phyloP scores from a whole-genome alignment of 2,329 filamentous ascomycete genomes.

The Stromatinia cepivora region DNA sequence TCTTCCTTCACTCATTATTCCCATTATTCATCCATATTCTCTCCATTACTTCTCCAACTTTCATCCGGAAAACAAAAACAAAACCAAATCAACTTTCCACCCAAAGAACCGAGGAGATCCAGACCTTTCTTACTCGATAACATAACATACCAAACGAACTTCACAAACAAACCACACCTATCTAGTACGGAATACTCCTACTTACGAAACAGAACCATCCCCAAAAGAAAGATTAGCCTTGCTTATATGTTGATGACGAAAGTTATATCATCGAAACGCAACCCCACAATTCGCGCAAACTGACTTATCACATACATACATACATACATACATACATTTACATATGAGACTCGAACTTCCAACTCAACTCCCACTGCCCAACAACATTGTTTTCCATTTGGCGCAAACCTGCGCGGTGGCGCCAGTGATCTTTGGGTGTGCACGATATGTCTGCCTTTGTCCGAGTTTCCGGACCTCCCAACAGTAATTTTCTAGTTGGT shows the following conservation, averaged over 20 bases:
- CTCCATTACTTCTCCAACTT: not conserved
- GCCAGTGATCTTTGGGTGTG: slow-evolving; percentile 37
- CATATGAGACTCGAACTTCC: slow-evolving; percentile 24
- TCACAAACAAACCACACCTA: not conserved
- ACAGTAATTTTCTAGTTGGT: slow-evolving; percentile 93
- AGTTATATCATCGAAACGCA: slow-evolving; percentile 15
- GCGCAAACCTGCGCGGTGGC: slow-evolving; percentile 38
- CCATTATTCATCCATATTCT: not conserved
- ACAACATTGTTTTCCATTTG: slow-evolving; percentile 32
- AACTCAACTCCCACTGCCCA: slow-evolving; percentile 26
- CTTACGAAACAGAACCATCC: not conserved
- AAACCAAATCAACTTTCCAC: not conserved
- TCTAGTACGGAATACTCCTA: not conserved
- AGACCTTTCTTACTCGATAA: not conserved
- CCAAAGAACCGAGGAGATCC: not conserved
- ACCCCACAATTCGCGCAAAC: slow-evolving; percentile 22
- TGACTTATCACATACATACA: slow-evolving; percentile 20
- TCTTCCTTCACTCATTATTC: not conserved
- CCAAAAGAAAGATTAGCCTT: slow-evolving; percentile 34
- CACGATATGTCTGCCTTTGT: slow-evolving; percentile 74
- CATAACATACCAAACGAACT: not conserved
- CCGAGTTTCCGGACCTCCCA: slow-evolving; percentile 94
- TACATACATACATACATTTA: slow-evolving; percentile 25
- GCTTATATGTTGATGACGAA: slow-evolving; percentile 36
- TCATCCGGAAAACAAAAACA: not conserved